Base-by-base conservation (phyloP, 306 rosid species). In the Gastrolobium villosum region DNA sequence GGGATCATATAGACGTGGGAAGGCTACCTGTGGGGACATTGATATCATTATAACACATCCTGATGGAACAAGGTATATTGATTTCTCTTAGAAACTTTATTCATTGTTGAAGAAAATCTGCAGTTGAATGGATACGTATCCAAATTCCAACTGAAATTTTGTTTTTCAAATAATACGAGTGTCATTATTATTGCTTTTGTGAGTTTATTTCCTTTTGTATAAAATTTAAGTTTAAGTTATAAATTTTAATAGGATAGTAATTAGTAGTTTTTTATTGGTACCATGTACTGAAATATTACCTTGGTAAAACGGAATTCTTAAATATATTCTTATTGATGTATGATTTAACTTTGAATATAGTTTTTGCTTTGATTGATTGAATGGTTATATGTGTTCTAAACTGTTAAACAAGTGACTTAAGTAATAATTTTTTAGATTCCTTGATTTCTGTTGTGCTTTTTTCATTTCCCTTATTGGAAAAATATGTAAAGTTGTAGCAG, bases 1-100 rank as follows among this genome's bases (percentile, higher is more conserved):
- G 66, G 98, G 99, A 80, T 95, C 99, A 75, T 95, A 76, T 82
- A 87, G 97, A 77, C 95, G 97, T 20, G 97, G 99, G 61, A 95
- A 91, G 87, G 87, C 97, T 67, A 88, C 92, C 40, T 95, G 98
- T 75, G 99, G 99, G 55, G 99, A 95, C 88, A 85, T 95, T 83
- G 99, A 95, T 80, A 76, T 95, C 82, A 71, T 95, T 80, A 82
- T 92, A 55, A 95, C 98, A 35, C 97, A 95, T 85, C 97, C 97
- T 50, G 97, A 95, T 89, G 98, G 97, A 74, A 83, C 57, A 70
- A 92, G 99, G 99, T 92, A 65, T 35, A 50, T 56, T 80, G 64
- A 40, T 66, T 67, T 59, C 56, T 49, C 26, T 20, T 31, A 14
- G 9, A 45, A 67, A 7, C 65, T 75, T 81, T 34, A 30, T 48